phyloP scores from a whole-genome alignment of 1,284 basidiomycete genomes.

The Tylopilus sp. region DNA sequence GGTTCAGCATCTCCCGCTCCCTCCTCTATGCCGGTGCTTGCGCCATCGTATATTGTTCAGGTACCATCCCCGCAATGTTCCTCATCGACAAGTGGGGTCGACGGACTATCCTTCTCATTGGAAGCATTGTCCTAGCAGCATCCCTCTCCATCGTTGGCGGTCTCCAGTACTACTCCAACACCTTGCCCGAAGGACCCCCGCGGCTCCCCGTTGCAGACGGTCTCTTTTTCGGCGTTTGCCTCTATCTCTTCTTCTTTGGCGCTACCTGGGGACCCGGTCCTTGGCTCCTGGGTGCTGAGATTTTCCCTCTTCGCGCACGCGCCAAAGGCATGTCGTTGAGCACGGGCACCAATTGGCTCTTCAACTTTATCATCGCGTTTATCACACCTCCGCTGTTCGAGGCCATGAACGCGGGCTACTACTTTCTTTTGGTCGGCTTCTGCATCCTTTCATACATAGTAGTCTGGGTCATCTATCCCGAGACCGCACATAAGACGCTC shows the following conservation, averaged over 20 bases:
- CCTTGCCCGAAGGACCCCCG: conserved; percentile 36
- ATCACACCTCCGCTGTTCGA: conserved; percentile 49
- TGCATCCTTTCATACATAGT: conserved; percentile 43
- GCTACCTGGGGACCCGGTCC: conserved; percentile 64
- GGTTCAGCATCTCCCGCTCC: conserved; percentile 43
- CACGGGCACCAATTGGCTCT: conserved; percentile 56
- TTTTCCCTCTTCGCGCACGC: conserved; percentile 66
- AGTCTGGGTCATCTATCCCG: conserved; percentile 47
- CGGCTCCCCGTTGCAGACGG: conserved; percentile 43
- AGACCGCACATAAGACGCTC: conserved; percentile 43
- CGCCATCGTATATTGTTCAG: conserved; percentile 54
- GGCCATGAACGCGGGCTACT: conserved; percentile 43
- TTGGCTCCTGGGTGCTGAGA: conserved; percentile 57
- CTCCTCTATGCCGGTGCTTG: conserved; percentile 52
- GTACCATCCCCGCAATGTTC: conserved; percentile 56
- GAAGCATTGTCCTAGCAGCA: conserved; percentile 41
- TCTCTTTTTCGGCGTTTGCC: conserved; percentile 42
- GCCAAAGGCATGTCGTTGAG: conserved; percentile 66
- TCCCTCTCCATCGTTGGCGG: conserved; percentile 44
- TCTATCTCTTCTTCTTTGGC: conserved; percentile 46
- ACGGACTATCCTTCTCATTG: conserved; percentile 47
- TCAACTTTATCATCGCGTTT: conserved; percentile 54
- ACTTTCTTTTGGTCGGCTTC: conserved; percentile 48
- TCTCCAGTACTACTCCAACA: conserved; percentile 41
- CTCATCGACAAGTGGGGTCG: conserved; percentile 55